Base-by-base conservation (phyloP, 2,329 filamentous ascomycete species). In the Pyricularia sp. region DNA sequence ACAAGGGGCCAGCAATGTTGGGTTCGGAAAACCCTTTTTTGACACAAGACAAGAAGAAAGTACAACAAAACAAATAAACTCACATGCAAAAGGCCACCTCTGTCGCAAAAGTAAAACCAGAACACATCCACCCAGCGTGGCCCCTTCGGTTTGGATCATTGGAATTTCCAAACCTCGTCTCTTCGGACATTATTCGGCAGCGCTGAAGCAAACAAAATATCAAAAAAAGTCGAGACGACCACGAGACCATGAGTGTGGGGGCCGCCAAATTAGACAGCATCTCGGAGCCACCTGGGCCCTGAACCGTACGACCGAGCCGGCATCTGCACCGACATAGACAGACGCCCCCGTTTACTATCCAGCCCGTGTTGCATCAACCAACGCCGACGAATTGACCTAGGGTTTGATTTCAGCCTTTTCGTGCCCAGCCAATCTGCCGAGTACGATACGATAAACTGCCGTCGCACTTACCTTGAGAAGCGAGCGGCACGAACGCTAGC, bases 161-260 rank as follows among this genome's bases (percentile, higher is more conserved):
- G 16, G n/a, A 60, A 60, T 28, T 40, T 16, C 16, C 57, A 31
- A 60, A 28, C 57, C 57, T 60, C 59, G 9, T 28, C 31, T 16
- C n/a, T 61, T 30, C 19, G 26, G 28, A n/a, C 59, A n/a, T 31
- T 30, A 31, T 30, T 35, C 31, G 24, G 59, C 16, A 35, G 10
- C n/a, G 19, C 59, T 61, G 59, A 61, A n/a, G 28, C 19, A 31
- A 6, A 33, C 12, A 61, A 61, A 24, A 49, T 49, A 44, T 28
- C 26, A 26, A 62, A 57, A 57, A 57, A 57, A 57, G 24, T 26
- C n/a, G 53, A 57, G 53, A 57, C 53, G 53, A 57, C 22, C 61
- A 62, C 61, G 61, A 62, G 61, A 62, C 61, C 61, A 62, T 62
- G 61, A 62, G 22, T 40, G 61, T 62, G 61, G 61, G 61, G 61